A percentile compares a stretch with the other conserved stretches of the same genome.
phyloP scores from a whole-genome alignment of 2,329 filamentous ascomycete species.

The Clonostachys solani region DNA sequence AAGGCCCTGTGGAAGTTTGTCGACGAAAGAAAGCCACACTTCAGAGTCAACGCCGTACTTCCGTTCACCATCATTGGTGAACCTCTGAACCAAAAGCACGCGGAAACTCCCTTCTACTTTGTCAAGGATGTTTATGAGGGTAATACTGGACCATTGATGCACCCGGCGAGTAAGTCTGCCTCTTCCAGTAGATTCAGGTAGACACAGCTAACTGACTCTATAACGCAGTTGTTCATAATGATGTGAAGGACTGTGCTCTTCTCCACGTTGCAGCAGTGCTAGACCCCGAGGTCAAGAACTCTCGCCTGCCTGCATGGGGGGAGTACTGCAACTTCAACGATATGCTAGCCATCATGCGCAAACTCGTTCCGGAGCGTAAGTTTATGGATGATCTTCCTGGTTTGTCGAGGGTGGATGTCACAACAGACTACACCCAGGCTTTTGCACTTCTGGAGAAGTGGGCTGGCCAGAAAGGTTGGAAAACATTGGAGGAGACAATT shows the following conservation, averaged over 20 bases:
- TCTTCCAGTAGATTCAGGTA: no score
- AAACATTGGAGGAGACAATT: no score
- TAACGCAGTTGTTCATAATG: neutral
- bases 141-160: no score
- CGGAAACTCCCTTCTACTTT: neutral
- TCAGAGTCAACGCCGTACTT: slow-evolving; percentile 13
- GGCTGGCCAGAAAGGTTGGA: neutral
- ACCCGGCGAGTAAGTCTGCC: no score
- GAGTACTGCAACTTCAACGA: slow-evolving; percentile 35
- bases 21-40: slow-evolving; percentile 14
- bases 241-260: slow-evolving; percentile 17
- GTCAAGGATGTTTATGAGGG: no score
- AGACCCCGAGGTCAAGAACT: slow-evolving; percentile 13
- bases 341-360: slow-evolving; percentile 60
- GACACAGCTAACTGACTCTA: no score
- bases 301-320: slow-evolving; percentile 18
- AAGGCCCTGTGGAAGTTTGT: slow-evolving; percentile 20
- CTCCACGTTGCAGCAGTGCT: slow-evolving; percentile 20
- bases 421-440: slow-evolving; percentile 47
- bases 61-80: slow-evolving; percentile 7
- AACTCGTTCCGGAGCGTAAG: slow-evolving; percentile 27
- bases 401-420: slow-evolving; percentile 13
- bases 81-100: slow-evolving; percentile 11
- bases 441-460: slow-evolving; percentile 44
- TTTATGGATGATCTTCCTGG: slow-evolving; percentile 42